Percentiles rank a stretch among this genome's conserved stretches.
phyloP scores from a whole-genome alignment of 345 rosid species.

The Sonneratia alba region DNA sequence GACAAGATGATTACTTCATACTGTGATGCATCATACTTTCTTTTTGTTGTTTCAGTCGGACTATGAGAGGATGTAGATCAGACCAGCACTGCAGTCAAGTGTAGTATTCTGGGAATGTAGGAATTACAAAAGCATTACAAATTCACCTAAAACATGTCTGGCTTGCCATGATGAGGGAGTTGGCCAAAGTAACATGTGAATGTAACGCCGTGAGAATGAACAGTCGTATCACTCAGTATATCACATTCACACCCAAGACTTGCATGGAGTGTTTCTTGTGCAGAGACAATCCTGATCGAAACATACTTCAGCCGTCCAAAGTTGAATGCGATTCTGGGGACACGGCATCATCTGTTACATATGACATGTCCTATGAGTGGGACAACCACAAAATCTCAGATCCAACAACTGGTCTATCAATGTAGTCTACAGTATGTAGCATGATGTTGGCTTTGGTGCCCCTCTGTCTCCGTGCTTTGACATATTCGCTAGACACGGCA shows the following conservation, averaged over 20 bases:
- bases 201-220: too few species aligned
- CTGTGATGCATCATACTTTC: background rate
- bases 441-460: background rate
- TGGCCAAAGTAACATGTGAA: too few species aligned
- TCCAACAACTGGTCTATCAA: background rate
- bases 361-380: background rate
- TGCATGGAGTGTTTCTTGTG: background rate
- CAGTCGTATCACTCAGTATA: background rate
- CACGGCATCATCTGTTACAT: background rate
- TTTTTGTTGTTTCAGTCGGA: background rate
- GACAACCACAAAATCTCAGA: background rate
- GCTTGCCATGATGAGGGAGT: background rate
- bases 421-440: background rate
- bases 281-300: background rate
- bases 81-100: too few species aligned
- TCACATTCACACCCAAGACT: background rate
- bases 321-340: background rate
- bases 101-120: too few species aligned
- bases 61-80: too few species aligned
- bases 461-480: background rate
- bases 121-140: background rate
- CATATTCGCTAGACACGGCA: background rate
- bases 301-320: background rate
- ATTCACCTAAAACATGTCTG: background rate
- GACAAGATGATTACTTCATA: background rate